A percentile compares a stretch with the other conserved stretches of the same genome.
Conservation (phyloP, 805 yeast species). For the Komagataella phaffii region DNA sequence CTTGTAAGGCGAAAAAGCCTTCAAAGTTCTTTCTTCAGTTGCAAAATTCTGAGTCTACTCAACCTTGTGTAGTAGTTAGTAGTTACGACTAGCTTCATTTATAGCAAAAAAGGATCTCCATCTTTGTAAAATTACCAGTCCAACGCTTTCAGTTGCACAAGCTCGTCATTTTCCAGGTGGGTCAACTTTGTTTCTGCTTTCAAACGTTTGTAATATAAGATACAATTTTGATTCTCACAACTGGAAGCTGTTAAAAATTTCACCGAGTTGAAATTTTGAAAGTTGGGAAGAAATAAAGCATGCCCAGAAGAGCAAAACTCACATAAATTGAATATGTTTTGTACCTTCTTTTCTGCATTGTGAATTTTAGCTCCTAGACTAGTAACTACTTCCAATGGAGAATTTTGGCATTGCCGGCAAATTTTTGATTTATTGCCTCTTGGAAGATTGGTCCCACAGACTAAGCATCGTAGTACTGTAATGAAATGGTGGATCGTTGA, state of each 20-base stretch:
- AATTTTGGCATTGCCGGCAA: conserved; percentile 19
- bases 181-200: conserved; percentile 21
- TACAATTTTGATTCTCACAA: conserved; percentile 57
- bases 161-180: conserved; percentile 1
- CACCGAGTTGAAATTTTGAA: conserved; percentile 7
- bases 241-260: conserved; percentile 15
- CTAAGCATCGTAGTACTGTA: neutral
- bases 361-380: conserved; percentile 16
- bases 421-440: conserved; percentile 8
- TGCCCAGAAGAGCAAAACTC: conserved; percentile 17
- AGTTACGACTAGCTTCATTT: neutral
- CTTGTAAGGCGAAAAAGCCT: neutral
- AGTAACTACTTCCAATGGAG: conserved; percentile 22
- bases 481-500: conserved; percentile 9
- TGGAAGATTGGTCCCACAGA: neutral
- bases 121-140: conserved; percentile 1
- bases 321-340: conserved; percentile 19
- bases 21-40: neutral
- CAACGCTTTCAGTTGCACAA: conserved; percentile 5
- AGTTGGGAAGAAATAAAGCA: neutral
- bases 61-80: too few relatives aligned
- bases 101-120: neutral
- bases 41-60: too few relatives aligned
- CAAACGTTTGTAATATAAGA: conserved; percentile 40
- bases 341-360: conserved; percentile 13